Base-by-base conservation (phyloP, 164 flowering plant species). In the Chimonanthus praecox region DNA sequence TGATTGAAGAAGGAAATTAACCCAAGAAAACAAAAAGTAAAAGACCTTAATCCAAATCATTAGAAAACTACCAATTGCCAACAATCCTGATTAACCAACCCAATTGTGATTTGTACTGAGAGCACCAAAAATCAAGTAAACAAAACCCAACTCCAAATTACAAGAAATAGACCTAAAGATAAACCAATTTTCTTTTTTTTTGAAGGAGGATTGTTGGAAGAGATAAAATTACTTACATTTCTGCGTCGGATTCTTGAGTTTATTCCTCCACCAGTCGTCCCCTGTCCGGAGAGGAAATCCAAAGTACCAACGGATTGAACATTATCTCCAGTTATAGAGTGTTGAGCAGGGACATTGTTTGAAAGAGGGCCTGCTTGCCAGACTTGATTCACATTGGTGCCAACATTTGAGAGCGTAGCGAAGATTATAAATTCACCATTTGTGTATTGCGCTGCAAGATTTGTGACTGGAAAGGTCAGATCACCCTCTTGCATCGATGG, bases 211-310 rank as follows among this genome's bases (percentile, higher is more conserved):
- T 11, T 44, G 46, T 21, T 2, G 10, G 13, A 4, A 48, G 49
- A 47, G 44, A 49, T 10, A 20, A 58, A 33, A 54, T 8, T 16
- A 79, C 87, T 87, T 73, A 87, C 91, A 54, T 87, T 88, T 15
- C 68, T 73, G 72, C 75, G 82, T 47, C 71, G 79, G 2, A 33
- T 2, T 51, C 67, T 78, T 0, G 85, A 75, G 62, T 74, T 77
- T 11, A 11, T 15, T 16, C 74, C 87, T 21, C 80, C 82, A 9
- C 78, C 67, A 7, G 62, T 6, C 0, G 73, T 44, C 47, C 47
- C 47, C 49, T 3, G 15, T n/a, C 68, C 68, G 6, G 68, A 66
- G n/a, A 33, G 49, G 47, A 66, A 45, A 66, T 61, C 21, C 48
- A 71, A 13, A 3, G 18, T 71, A 7, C 54, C 66, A 16, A n/a